Evolutionary conservation across 106 monocot genomes (phyloP).

Genomic region (Alisma plantagoaquatica): DNA sequence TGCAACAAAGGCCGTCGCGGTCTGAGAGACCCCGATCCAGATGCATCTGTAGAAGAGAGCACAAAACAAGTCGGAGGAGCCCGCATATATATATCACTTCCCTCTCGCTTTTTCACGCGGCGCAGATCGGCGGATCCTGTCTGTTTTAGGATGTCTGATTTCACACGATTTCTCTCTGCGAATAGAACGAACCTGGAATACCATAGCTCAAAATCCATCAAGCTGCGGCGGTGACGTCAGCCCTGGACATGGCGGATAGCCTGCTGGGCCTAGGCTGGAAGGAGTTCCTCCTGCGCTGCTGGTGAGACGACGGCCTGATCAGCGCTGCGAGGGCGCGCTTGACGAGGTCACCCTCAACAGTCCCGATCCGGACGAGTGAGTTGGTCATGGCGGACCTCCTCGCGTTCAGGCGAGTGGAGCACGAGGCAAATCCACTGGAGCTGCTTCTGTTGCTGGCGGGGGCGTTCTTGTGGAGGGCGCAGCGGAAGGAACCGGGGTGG

Average conservation of each 20-base stretch:
- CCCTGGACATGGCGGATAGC: constrained; percentile 68
- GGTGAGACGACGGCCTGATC: constrained; percentile 72
- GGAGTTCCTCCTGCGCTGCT: constrained; percentile 38
- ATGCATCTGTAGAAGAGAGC: too few relatives aligned
- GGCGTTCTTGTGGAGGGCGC: constrained; percentile 54
- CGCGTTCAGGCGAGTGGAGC: constrained; percentile 46
- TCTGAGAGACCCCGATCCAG: too few relatives aligned
- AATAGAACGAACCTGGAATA: constrained; percentile 10
- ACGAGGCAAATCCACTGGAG: too few relatives aligned
- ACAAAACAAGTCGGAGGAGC: too few relatives aligned
- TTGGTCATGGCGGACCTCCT: constrained; percentile 74
- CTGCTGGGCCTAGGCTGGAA: constrained; percentile 69
- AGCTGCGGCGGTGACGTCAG: constrained; percentile 15
- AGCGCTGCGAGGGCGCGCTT: constrained; percentile 65
- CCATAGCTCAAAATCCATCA: neutral
- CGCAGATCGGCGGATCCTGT: too few relatives aligned
- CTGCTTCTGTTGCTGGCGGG: too few relatives aligned
- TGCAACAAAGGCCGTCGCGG: too few relatives aligned
- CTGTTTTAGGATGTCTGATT: too few relatives aligned
- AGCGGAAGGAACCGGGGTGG: constrained; percentile 79
- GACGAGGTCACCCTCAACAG: constrained; percentile 70
- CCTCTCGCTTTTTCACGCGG: too few relatives aligned
- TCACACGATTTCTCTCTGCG: too few relatives aligned
- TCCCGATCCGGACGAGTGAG: constrained; percentile 69
- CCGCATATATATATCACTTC: too few relatives aligned